phyloP scores from a whole-genome alignment of 2,329 filamentous ascomycete genomes.

The Xylaria sp. region DNA sequence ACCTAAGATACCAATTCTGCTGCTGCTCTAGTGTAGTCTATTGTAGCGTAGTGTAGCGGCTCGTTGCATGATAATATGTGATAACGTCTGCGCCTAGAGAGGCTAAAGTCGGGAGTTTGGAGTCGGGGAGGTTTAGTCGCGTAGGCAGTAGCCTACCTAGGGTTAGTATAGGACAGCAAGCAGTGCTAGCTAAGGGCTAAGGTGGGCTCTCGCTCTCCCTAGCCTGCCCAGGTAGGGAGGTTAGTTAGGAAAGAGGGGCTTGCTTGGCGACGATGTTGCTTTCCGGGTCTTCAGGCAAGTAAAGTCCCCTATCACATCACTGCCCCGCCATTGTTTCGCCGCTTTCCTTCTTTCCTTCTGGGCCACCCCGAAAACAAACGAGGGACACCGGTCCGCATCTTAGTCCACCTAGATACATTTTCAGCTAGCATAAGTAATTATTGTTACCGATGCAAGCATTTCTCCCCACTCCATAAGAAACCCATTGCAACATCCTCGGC shows the following conservation, averaged over 20 bases:
- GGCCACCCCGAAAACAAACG: constrained; percentile 1
- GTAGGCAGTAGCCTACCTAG: background rate
- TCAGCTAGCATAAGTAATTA: constrained; percentile 16
- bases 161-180: background rate
- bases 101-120: constrained; percentile 2
- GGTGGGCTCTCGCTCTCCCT: no score
- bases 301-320: constrained; percentile 21
- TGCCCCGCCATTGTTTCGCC: constrained; percentile 17
- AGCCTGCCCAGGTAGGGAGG: background rate
- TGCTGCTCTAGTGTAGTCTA: background rate
- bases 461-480: constrained; percentile 7
- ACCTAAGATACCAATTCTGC: constrained; percentile 3
- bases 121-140: background rate
- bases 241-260: background rate
- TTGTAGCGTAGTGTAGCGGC: constrained; percentile 8
- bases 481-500: background rate
- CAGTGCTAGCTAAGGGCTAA: no score
- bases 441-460: constrained; percentile 15
- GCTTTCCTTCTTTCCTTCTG: background rate
- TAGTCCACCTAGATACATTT: constrained; percentile 4
- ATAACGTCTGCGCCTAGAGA: constrained; percentile 1
- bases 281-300: background rate
- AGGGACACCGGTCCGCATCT: constrained; percentile 15
- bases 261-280: background rate
- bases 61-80: constrained; percentile 30